Conservation (phyloP, 2,329 filamentous ascomycete genomes). For the Fusarium sp. region DNA sequence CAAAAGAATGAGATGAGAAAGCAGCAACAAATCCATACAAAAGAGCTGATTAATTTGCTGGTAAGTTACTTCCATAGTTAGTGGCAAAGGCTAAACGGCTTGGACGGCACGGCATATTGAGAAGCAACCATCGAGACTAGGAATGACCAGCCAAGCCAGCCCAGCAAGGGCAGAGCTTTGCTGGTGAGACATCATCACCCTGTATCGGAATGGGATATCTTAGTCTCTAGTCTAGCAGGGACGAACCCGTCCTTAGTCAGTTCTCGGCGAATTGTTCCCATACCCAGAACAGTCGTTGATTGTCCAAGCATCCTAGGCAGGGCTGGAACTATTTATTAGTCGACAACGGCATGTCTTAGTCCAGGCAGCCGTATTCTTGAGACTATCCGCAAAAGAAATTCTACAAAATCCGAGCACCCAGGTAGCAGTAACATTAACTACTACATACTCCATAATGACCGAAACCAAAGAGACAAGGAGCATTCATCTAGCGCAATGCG, state of each 20-base stretch:
- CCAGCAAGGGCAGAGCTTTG: slow-evolving; percentile 12
- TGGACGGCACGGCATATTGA: neutral
- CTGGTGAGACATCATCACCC: slow-evolving; percentile 17
- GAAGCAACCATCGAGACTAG: neutral
- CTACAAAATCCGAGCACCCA: neutral
- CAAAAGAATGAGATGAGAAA: neutral
- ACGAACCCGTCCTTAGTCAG: no score
- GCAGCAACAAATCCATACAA: slow-evolving; percentile 8
- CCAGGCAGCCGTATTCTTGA: neutral
- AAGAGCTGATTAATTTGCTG: slow-evolving; percentile 35
- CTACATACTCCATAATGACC: neutral
- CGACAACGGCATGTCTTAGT: neutral
- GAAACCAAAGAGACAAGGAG: neutral
- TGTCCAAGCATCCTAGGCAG: slow-evolving; percentile 5
- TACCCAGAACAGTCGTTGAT: no score
- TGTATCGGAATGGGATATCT: slow-evolving; percentile 12
- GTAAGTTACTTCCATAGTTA: neutral
- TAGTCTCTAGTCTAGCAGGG: no score
- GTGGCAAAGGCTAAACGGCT: slow-evolving; percentile 34
- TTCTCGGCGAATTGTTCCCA: no score
- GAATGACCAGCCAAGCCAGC: neutral
- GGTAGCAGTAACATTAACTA: neutral
- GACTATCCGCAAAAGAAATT: neutral
- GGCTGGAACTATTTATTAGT: slow-evolving; percentile 14
- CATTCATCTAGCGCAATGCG: neutral